Evolutionary conservation across 1,139 yeast species (phyloP), one percentile per base, ranked within the genome.

Genomic region (Lodderomyces theae): DNA sequence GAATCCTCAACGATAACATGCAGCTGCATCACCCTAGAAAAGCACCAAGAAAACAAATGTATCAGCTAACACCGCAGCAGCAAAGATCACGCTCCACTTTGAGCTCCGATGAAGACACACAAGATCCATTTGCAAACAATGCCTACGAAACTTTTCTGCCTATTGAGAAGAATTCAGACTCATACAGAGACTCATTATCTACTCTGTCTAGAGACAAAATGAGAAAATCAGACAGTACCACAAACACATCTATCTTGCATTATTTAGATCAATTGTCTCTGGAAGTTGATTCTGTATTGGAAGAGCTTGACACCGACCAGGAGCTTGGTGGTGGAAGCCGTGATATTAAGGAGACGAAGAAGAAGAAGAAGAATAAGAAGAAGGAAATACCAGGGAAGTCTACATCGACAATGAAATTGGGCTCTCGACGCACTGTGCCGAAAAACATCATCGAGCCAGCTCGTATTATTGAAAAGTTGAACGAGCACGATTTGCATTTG

Each of bases 251-350:
- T 4, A 50, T 64, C 3, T 42, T 57, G 35, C 64, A 64, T 26
- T 53, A 57, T 29, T 54, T 64, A 35, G 69, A 66, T 10, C 63
- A 59, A 26, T 50, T 66, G 26, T 58, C 67, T 1, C 57, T 61
- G 37, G 65, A 62, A 8, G 18, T 15, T 15, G 11, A 39, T 45
- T 64, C n/a, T 56, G 65, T 4, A 50, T 57, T 40, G 8, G 26
- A 34, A 8, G 40, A 37, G 13, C 4, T 26, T 4, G 38, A 39
- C 7, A 11, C 18, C n/a, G 31, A 15, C 11, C 11, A 28, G 7
- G 31, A n/a, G n/a, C n/a, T 4, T 7, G 18, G 18, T 10, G n/a
- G 18, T 15, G n/a, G n/a, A n/a, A n/a, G n/a, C n/a, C n/a, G n/a
- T n/a, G n/a, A n/a, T n/a, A n/a, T n/a, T n/a, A n/a, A n/a, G n/a